Base-by-base conservation (phyloP, 2,329 filamentous ascomycete genomes). In the Parastagonospora avenae region DNA sequence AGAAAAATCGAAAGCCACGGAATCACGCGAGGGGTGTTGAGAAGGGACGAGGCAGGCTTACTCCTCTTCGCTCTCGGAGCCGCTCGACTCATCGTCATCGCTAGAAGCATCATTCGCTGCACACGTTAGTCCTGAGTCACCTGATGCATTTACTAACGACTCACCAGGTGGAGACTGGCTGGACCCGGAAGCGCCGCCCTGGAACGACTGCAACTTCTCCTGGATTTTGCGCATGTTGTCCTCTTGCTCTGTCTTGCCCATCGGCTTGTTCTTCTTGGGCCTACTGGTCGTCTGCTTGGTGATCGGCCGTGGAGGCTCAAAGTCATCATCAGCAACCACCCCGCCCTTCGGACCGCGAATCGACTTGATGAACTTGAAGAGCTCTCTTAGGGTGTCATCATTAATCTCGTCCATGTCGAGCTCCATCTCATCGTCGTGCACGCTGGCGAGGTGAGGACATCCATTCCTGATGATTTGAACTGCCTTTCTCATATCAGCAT, bases 391-490 rank as follows among this genome's bases (percentile, higher is more conserved):
- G 29, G 82, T 80, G 33, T 81, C 74, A 36, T 80, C 76, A 31
- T 78, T 79, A 52, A 86, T 77, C 54, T 83, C 77, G 54, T 86
- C 84, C 57, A 86, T 85, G 57, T 86, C 84, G 30, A 92, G 79
- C 63, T 90, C 84, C 66, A 86, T 79, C 63, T 85, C 83, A 42
- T 84, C 83, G 58, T 82, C 80, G 51, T 79, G 74, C 58, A 81
- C 78, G 64, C 80, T 73, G 30, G 75, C 70, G 40, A 94, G 80
- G 80, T 88, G 80, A 76, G 90, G 77, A 79, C 90, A 74, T 60
- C 96, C 93, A 59, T 85, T 85, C 72, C 95, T 91, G 68, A 99
- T 97, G 55, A 97, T 92, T 52, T 89, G 85, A 29, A 97, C 90
- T 0, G 93, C 91, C 60, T 86, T 85, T 42, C 87, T 83, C 67